Evolutionary conservation across 257 asterid genomes (phyloP).

Genomic region (Linaria vulgaris): DNA sequence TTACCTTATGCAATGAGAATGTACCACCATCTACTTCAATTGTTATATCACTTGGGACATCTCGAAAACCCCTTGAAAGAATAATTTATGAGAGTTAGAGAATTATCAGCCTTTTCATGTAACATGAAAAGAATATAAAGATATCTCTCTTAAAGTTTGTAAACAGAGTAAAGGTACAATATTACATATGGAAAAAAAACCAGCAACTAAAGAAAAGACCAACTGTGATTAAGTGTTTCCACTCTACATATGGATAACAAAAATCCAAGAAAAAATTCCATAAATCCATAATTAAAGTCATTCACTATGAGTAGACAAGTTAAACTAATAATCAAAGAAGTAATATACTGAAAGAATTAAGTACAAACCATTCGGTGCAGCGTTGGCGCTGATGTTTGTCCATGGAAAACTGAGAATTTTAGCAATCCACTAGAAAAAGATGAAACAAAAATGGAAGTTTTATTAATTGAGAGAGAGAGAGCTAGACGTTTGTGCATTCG

Average conservation of each 20-base stretch:
- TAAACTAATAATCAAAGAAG: constrained; percentile 15
- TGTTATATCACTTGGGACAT: constrained; percentile 88
- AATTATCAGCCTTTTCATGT: background rate
- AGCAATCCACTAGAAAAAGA: too few relatives aligned
- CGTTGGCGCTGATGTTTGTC: constrained; percentile 65
- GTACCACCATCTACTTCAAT: constrained; percentile 77
- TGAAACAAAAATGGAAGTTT: constrained; percentile 23
- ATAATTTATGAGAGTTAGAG: constrained; percentile 22
- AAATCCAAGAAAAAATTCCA: background rate
- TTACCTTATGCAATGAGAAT: constrained; percentile 86
- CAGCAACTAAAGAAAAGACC: background rate
- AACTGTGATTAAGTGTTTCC: too few relatives aligned
- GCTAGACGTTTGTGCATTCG: constrained; percentile 53
- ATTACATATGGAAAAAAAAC: too few relatives aligned
- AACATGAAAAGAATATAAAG: background rate
- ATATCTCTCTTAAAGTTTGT: background rate
- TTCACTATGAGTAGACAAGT: background rate
- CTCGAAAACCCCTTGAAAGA: constrained; percentile 75
- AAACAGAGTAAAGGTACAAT: too few relatives aligned
- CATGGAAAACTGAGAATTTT: too few relatives aligned
- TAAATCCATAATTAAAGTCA: background rate
- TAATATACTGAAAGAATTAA: too few relatives aligned
- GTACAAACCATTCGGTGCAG: constrained; percentile 78
- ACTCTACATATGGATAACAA: background rate
- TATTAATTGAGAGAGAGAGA: background rate